These are phyloP conservation scores for Vitis hybrid DNA, from an alignment of 177 flowering plant genomes.

Conservation along the genomic window DNA sequence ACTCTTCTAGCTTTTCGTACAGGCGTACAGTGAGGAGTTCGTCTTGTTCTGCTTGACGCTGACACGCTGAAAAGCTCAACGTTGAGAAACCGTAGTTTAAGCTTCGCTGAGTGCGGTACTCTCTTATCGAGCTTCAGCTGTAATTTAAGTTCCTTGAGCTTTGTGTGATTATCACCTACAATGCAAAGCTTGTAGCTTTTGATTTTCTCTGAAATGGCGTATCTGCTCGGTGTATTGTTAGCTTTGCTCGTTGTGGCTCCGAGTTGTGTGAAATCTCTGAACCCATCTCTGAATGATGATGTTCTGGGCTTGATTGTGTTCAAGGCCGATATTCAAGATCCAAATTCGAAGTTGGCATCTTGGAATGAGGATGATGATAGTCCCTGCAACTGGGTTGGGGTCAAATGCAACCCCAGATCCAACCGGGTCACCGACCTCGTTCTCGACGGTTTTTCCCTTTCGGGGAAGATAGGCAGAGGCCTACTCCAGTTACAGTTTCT, in stretches of 20 bases:
- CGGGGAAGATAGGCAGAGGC: slow-evolving; percentile 68
- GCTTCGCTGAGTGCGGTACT: too few relatives aligned
- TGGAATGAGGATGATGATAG: slow-evolving; percentile 73
- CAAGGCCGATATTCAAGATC: slow-evolving; percentile 70
- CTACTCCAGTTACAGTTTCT: slow-evolving; percentile 54
- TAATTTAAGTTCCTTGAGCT: too few relatives aligned
- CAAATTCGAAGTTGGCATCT: slow-evolving; percentile 44
- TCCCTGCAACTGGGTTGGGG: slow-evolving; percentile 70
- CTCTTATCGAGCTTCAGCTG: too few relatives aligned
- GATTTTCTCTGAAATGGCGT: slow-evolving; percentile 14
- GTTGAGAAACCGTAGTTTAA: too few relatives aligned
- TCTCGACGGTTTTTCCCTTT: slow-evolving; percentile 64
- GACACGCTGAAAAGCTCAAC: too few relatives aligned
- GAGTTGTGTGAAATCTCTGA: slow-evolving; percentile 32
- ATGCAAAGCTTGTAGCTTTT: too few relatives aligned
- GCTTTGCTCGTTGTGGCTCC: slow-evolving; percentile 22
- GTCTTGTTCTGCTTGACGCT: too few relatives aligned
- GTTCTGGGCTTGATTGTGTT: slow-evolving; percentile 74
- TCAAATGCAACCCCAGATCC: slow-evolving; percentile 61
- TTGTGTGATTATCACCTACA: too few relatives aligned
- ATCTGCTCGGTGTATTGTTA: slow-evolving; percentile 15
- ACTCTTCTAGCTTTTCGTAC: background rate
- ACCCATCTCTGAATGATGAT: slow-evolving; percentile 64
- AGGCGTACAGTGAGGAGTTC: too few relatives aligned
- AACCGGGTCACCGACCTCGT: slow-evolving; percentile 62